These are phyloP conservation scores for Cladosporium sp. DNA, from an alignment of 2,329 filamentous ascomycete species.

Conservation along the genomic window DNA sequence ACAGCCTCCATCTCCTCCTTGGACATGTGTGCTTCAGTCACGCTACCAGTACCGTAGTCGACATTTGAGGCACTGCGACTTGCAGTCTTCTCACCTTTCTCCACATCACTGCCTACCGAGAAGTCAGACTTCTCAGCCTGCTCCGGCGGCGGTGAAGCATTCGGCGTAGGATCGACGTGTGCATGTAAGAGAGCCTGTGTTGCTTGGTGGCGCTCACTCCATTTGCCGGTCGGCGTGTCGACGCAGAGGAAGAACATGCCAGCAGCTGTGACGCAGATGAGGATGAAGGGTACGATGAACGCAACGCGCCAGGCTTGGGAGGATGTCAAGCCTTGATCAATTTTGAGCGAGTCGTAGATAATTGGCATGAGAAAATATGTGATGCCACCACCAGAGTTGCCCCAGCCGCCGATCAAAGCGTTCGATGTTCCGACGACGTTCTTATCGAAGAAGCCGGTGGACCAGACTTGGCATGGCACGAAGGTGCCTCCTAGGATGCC, in stretches of 20 bases:
- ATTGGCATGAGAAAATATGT: slow-evolving; percentile 78
- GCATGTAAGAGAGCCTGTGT: slow-evolving; percentile 9
- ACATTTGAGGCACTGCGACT: slow-evolving; percentile 1
- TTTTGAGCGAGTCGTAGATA: slow-evolving; percentile 1
- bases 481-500: slow-evolving; percentile 70
- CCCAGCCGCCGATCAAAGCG: slow-evolving; percentile 73
- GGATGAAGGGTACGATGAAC: slow-evolving; percentile 74
- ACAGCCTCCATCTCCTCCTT: slow-evolving; percentile 7
- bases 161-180: background rate
- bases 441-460: slow-evolving; percentile 62
- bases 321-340: slow-evolving; percentile 5
- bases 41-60: slow-evolving; percentile 1
- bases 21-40: slow-evolving; percentile 7
- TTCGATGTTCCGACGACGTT: slow-evolving; percentile 83
- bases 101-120: background rate
- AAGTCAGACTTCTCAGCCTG: background rate
- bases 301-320: slow-evolving; percentile 50
- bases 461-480: slow-evolving; percentile 83
- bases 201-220: slow-evolving; percentile 64
- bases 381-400: slow-evolving; percentile 78
- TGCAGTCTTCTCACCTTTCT: slow-evolving; percentile 10
- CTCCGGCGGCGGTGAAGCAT: background rate
- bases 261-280: slow-evolving; percentile 62
- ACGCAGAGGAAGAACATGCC: slow-evolving; percentile 67
- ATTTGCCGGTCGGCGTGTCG: slow-evolving; percentile 74